Conservation (phyloP, 1,139 yeast genomes). For the Meyerozyma sp. region DNA sequence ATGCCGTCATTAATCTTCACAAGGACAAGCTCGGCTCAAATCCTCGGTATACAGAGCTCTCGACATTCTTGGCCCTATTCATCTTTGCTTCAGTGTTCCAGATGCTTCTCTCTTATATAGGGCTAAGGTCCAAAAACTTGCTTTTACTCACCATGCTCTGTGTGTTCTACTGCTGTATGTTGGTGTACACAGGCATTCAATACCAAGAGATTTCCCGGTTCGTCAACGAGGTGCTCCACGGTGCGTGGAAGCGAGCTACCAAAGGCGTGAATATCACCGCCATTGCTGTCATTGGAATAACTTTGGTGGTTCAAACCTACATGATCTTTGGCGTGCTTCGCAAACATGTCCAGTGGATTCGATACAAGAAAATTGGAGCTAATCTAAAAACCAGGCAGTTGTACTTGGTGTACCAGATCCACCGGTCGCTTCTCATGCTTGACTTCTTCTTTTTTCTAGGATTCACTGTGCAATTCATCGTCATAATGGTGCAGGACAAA, state of each 20-base stretch:
- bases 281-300: constrained; percentile 39
- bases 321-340: constrained; percentile 32
- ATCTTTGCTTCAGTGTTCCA: constrained; percentile 42
- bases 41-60: constrained; percentile 14
- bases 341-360: constrained; percentile 43
- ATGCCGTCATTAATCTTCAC: constrained; percentile 31
- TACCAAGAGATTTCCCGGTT: constrained; percentile 35
- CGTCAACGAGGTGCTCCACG: constrained; percentile 15
- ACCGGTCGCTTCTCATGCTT: constrained; percentile 38
- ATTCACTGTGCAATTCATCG: constrained; percentile 49
- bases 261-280: constrained; percentile 41
- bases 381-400: constrained; percentile 36
- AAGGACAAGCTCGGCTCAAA: constrained; percentile 13
- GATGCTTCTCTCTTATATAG: constrained; percentile 28
- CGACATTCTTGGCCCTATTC: constrained; percentile 31
- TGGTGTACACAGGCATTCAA: constrained; percentile 48
- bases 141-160: constrained; percentile 37
- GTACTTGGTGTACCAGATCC: constrained; percentile 38
- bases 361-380: constrained; percentile 49
- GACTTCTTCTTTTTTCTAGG: constrained; percentile 50
- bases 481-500: constrained; percentile 38
- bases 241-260: constrained; percentile 24
- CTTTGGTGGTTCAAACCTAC: constrained; percentile 26
- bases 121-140: constrained; percentile 39
- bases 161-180: constrained; percentile 42